Base-by-base conservation (phyloP, 495 filamentous ascomycete species). In the Penicillium ochrochloron region DNA sequence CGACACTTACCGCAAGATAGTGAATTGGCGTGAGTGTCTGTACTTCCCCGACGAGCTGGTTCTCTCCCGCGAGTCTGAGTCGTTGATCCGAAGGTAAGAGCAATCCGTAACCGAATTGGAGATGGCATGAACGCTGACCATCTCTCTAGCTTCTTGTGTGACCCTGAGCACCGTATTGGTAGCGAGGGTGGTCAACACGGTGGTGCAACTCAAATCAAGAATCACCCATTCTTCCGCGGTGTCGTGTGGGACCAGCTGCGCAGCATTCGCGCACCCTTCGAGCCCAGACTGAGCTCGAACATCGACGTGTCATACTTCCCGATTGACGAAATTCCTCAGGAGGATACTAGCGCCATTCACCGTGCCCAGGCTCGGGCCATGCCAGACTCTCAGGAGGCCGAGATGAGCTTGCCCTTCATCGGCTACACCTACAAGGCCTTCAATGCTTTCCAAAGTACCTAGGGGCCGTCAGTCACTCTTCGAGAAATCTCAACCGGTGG, bases 341-440 rank as follows among this genome's bases (percentile, higher is more conserved):
- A 89, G 35, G 93, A 97, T 72, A 93, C 90, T 56, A 90, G 81
- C 48, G 87, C 87, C 34, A 82, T 82, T 77, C 73, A 96, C 80
- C 77, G 85, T 78, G 84, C 86, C 75, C 84, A 92, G 82, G 85
- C 86, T 75, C 79, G 83, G 62, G 82, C 82, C 35, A 80, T 84
- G 73, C 85, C 84, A 14, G 86, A 89, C 2, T 85, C 88, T 25
- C 80, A 89, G 65, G 84, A 85, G 58, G 86, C 88, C 14, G 96
- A 97, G 83, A 92, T 98, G 87, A 93, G 89, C 75, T 76, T 98
- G 72, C 95, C 95, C 3, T 99, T 99, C 75, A 96, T 98, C 70
- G 95, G 95, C 25, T 99, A 99, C 75, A 99, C 95, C 21, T 99
- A 97, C 83, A 98, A 97, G 83, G 90, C 95, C 61, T 99, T 99